phyloP scores from a whole-genome alignment of 179 eudicot genomes.

The Beta lomatogona region DNA sequence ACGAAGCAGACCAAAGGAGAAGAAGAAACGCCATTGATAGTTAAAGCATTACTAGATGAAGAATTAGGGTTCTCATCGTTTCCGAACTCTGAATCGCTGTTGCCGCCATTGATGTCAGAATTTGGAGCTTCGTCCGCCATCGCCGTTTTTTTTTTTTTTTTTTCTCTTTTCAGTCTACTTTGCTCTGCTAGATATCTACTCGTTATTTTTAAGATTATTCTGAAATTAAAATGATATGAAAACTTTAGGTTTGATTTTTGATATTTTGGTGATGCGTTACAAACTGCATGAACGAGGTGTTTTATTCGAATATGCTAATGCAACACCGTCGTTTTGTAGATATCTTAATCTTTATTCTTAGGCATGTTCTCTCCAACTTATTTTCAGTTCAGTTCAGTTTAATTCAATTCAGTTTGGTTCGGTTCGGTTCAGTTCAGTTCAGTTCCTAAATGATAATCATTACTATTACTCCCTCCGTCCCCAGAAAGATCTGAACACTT shows the following conservation, averaged over 20 bases:
- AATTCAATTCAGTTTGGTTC: no score
- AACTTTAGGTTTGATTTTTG: conserved; percentile 1
- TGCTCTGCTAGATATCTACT: conserved; percentile 2
- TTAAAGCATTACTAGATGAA: conserved; percentile 24
- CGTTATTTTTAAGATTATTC: not conserved
- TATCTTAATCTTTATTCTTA: no score
- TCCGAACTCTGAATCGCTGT: conserved; percentile 37
- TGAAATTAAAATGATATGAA: not conserved
- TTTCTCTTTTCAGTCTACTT: not conserved
- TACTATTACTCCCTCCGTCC: no score
- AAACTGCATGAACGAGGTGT: not conserved
- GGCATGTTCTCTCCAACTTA: no score
- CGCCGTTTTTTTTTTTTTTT: conserved; percentile 11
- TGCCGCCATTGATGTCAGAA: conserved; percentile 19
- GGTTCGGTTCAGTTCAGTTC: no score
- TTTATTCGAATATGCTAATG: not conserved
- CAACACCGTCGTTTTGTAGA: not conserved
- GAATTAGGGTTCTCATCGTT: conserved; percentile 36
- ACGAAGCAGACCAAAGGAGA: conserved; percentile 62
- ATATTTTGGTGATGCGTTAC: not conserved
- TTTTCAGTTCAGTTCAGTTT: no score
- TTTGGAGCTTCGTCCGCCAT: conserved; percentile 38
- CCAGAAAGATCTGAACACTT: no score
- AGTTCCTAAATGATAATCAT: no score
- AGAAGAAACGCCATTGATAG: not conserved